A percentile compares a stretch with the other conserved stretches of the same genome.
Evolutionary conservation across 192 early-diverging fungal species (phyloP).

Genomic region (Linnemannia hyalina): DNA sequence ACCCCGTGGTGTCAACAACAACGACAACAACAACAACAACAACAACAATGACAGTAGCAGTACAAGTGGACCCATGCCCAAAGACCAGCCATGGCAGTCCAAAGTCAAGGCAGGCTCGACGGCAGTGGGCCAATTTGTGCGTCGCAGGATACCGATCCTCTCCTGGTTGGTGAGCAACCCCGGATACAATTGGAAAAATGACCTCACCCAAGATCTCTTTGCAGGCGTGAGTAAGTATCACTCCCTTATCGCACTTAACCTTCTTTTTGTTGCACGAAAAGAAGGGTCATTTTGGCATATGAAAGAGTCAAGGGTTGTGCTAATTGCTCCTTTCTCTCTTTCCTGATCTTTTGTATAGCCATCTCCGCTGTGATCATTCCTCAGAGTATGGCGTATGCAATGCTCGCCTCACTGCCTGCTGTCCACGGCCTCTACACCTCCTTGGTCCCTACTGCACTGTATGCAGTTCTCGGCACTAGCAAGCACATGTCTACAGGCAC

Average conservation of each 20-base stretch:
- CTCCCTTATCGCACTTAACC: conserved; percentile 11
- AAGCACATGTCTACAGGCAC: conserved; percentile 59
- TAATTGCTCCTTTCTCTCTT: neutral
- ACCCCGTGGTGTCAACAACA: neutral
- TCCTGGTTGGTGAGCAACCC: conserved; percentile 38
- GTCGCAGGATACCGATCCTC: conserved; percentile 32
- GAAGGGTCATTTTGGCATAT: neutral
- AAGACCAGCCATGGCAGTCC: conserved; percentile 1
- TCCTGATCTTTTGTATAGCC: conserved; percentile 17
- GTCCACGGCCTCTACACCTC: conserved; percentile 60
- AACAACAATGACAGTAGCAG: no score
- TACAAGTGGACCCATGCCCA: neutral
- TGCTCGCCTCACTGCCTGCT: conserved; percentile 55
- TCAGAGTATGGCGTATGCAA: conserved; percentile 61
- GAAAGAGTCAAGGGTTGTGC: neutral
- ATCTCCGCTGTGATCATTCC: conserved; percentile 57
- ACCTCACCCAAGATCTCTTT: conserved; percentile 43
- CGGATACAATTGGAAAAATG: conserved; percentile 43
- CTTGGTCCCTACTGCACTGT: conserved; percentile 42
- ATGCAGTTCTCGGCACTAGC: conserved; percentile 52
- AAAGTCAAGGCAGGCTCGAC: neutral
- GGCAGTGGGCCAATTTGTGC: neutral
- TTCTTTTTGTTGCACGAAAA: neutral
- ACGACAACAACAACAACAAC: no score
- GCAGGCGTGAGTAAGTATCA: conserved; percentile 49